phyloP scores from a whole-genome alignment of 73 alveolate genomes.

The Paramecium sexaurelia region DNA sequence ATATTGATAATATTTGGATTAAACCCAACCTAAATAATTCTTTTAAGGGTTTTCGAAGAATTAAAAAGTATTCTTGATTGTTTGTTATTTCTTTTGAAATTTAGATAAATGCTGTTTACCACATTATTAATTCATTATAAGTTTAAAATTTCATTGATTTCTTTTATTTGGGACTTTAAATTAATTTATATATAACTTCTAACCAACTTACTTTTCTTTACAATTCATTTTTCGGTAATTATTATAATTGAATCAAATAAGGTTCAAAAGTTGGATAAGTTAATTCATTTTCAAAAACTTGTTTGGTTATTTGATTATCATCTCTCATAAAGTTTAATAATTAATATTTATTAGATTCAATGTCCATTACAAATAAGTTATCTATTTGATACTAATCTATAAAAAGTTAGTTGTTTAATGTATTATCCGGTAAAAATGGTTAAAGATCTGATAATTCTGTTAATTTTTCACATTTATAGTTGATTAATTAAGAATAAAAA shows the following conservation, averaged over 20 bases:
- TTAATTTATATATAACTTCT: not conserved
- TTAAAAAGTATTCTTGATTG: not conserved
- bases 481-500: not conserved
- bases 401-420: not conserved
- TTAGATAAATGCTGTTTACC: not conserved
- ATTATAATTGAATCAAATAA: not conserved
- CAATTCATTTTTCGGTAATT: not conserved
- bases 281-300: not conserved
- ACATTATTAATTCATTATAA: not conserved
- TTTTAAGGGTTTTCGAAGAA: not conserved
- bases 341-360: not conserved
- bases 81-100: not conserved
- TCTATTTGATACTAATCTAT: not conserved
- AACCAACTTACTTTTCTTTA: not conserved
- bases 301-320: not conserved
- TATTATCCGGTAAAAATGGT: not conserved
- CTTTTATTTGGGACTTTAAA: not conserved
- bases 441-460: not conserved
- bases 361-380: not conserved
- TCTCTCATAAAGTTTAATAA: conserved; percentile 2
- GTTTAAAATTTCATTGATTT: not conserved
- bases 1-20: not conserved
- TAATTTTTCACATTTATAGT: not conserved
- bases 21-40: not conserved
- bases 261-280: not conserved